phyloP scores from a whole-genome alignment of 768 basidiomycete species.

The Grammothele lineata region DNA sequence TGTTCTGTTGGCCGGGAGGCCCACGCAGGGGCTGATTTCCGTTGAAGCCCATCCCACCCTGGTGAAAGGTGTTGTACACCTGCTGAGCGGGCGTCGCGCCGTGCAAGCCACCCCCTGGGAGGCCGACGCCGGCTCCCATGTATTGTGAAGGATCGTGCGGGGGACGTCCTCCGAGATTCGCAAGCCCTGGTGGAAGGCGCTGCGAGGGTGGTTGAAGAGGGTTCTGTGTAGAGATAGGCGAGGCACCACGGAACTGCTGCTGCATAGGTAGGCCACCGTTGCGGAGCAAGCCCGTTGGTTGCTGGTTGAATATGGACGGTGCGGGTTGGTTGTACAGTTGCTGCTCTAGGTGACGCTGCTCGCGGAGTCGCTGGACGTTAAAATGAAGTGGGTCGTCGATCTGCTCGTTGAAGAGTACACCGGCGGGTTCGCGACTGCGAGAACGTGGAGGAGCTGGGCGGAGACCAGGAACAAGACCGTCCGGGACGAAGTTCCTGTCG shows the following conservation, averaged over 20 bases:
- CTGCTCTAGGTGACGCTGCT: slow-evolving; percentile 51
- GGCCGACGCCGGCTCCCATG: slow-evolving; percentile 24
- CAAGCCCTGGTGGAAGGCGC: slow-evolving; percentile 74
- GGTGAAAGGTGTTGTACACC: slow-evolving; percentile 51
- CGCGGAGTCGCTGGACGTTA: slow-evolving; percentile 51
- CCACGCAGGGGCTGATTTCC: slow-evolving; percentile 44
- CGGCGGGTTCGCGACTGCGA: slow-evolving; percentile 52
- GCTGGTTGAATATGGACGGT: slow-evolving; percentile 49
- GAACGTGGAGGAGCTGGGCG: slow-evolving; percentile 57
- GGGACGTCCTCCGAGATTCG: slow-evolving; percentile 77
- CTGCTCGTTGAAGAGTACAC: slow-evolving; percentile 50
- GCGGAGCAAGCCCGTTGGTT: slow-evolving; percentile 34
- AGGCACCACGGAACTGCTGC: slow-evolving; percentile 67
- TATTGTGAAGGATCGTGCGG: slow-evolving; percentile 76
- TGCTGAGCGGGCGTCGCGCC: slow-evolving; percentile 37
- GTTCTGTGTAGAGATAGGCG: slow-evolving; percentile 51
- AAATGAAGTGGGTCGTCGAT: slow-evolving; percentile 61
- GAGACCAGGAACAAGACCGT: slow-evolving; percentile 83
- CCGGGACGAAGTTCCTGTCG: slow-evolving; percentile 75
- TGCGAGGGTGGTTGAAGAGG: slow-evolving; percentile 40
- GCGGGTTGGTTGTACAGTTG: slow-evolving; percentile 51
- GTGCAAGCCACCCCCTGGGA: slow-evolving; percentile 41
- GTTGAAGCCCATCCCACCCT: slow-evolving; percentile 25
- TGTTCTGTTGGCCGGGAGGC: slow-evolving; percentile 43
- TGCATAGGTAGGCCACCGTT: slow-evolving; percentile 52